Conservation (phyloP, 768 basidiomycete genomes). For the Kwoniella newhampshirensis region DNA sequence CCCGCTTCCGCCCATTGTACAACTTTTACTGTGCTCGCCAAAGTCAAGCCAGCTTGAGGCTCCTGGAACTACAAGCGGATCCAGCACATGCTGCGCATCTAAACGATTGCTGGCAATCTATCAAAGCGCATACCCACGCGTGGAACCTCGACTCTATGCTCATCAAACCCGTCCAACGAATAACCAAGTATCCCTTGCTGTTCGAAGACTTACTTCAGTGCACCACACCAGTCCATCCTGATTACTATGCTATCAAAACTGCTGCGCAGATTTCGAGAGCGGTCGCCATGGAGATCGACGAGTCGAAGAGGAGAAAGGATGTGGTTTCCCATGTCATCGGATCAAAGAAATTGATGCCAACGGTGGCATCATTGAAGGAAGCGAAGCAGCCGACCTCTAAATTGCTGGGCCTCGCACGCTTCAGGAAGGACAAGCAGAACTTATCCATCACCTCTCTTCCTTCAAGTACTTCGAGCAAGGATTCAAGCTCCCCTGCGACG, state of each 20-base stretch:
- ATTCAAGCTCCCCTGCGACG: slow-evolving; percentile 2
- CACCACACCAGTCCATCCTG: slow-evolving; percentile 52
- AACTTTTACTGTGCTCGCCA: slow-evolving; percentile 52
- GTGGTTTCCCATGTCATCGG: slow-evolving; percentile 53
- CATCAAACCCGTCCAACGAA: slow-evolving; percentile 54
- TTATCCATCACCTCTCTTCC: slow-evolving; percentile 11
- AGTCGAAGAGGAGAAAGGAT: slow-evolving; percentile 74
- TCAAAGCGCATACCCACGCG: slow-evolving; percentile 52
- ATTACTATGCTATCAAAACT: slow-evolving; percentile 53
- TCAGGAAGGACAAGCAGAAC: slow-evolving; percentile 44
- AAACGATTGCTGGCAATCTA: slow-evolving; percentile 50
- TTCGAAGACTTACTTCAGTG: slow-evolving; percentile 51
- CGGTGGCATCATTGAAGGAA: slow-evolving; percentile 21
- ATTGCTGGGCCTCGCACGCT: slow-evolving; percentile 38
- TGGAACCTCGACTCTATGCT: slow-evolving; percentile 55
- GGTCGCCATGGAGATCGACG: slow-evolving; percentile 64
- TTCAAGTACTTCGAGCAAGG: slow-evolving; percentile 7
- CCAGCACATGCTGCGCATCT: slow-evolving; percentile 38
- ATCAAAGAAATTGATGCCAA: slow-evolving; percentile 1
- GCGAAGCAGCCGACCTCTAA: slow-evolving; percentile 10
- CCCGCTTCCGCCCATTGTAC: slow-evolving; percentile 49
- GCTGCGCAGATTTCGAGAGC: slow-evolving; percentile 53
- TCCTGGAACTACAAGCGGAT: slow-evolving; percentile 46
- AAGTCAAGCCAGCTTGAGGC: slow-evolving; percentile 44
- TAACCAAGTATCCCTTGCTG: slow-evolving; percentile 53